A percentile compares a stretch with the other conserved stretches of the same genome.
phyloP scores from a whole-genome alignment of 768 basidiomycete genomes.

The Candolleomyces aberdarensis region DNA sequence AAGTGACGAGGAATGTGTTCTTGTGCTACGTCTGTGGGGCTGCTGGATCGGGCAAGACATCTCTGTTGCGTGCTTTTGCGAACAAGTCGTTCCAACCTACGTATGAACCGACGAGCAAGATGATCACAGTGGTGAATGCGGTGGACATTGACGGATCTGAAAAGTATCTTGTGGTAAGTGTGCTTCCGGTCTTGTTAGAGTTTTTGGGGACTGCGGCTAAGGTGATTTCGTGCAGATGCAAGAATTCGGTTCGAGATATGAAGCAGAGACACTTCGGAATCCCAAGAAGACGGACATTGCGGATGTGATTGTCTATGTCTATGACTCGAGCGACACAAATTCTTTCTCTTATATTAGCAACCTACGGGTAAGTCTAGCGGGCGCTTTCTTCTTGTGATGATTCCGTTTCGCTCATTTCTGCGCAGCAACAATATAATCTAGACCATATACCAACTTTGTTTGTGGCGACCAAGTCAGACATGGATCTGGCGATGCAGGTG shows the following conservation, averaged over 20 bases:
- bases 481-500: slow-evolving; percentile 94
- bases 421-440: slow-evolving; percentile 93
- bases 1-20: slow-evolving; percentile 88
- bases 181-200: background rate
- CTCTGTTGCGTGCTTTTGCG: slow-evolving; percentile 78
- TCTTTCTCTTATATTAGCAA: slow-evolving; percentile 99
- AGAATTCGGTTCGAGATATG: slow-evolving; percentile 96
- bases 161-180: slow-evolving; percentile 91
- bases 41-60: slow-evolving; percentile 94
- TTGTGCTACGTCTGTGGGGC: slow-evolving; percentile 93
- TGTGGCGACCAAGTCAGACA: slow-evolving; percentile 98
- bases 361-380: slow-evolving; percentile 59
- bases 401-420: slow-evolving; percentile 8
- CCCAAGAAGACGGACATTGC: slow-evolving; percentile 89
- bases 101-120: slow-evolving; percentile 88
- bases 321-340: slow-evolving; percentile 98
- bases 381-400: background rate
- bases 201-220: background rate
- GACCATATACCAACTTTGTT: slow-evolving; percentile 95
- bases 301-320: slow-evolving; percentile 93
- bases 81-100: slow-evolving; percentile 70
- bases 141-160: slow-evolving; percentile 94
- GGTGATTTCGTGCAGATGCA: slow-evolving; percentile 59
- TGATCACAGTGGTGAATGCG: slow-evolving; percentile 89
- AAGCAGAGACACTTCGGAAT: slow-evolving; percentile 85